A percentile compares a stretch with the other conserved stretches of the same genome.
phyloP scores from a whole-genome alignment of 176 grass and related monocot genomes.

The Melocanna baccifera region DNA sequence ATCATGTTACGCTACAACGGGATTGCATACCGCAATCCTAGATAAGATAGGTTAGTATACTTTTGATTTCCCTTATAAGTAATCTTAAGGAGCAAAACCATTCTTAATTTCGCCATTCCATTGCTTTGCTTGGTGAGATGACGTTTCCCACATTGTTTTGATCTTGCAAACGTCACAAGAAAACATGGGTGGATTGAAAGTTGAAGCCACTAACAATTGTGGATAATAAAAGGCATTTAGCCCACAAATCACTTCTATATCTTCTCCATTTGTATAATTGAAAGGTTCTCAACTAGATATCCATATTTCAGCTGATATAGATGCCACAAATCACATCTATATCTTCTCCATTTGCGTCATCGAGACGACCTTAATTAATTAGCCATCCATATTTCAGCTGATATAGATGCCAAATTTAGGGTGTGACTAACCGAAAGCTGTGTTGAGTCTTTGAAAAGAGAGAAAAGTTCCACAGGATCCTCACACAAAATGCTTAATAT shows the following conservation, averaged over 20 bases:
- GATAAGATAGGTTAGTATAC: slow-evolving; percentile 9
- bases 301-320: too few relatives aligned
- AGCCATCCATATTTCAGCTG: background rate
- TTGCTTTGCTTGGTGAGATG: slow-evolving; percentile 34
- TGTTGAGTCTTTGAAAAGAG: too few relatives aligned
- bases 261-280: slow-evolving; percentile 31
- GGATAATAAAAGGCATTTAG: slow-evolving; percentile 38
- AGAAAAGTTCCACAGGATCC: background rate
- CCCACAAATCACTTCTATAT: slow-evolving; percentile 15
- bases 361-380: background rate
- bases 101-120: background rate
- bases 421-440: background rate
- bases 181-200: slow-evolving; percentile 31
- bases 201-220: slow-evolving; percentile 39
- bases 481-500: background rate
- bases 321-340: slow-evolving; percentile 13
- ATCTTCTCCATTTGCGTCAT: slow-evolving; percentile 22
- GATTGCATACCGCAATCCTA: slow-evolving; percentile 19
- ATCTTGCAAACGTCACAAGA: slow-evolving; percentile 29
- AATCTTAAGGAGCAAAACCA: background rate
- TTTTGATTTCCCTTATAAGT: slow-evolving; percentile 29
- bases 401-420: background rate
- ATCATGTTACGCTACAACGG: slow-evolving; percentile 24
- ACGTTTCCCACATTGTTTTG: slow-evolving; percentile 29
- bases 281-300: slow-evolving; percentile 39